Conservation (phyloP, 192 early-diverging fungal genomes). For the Backusella circina region DNA sequence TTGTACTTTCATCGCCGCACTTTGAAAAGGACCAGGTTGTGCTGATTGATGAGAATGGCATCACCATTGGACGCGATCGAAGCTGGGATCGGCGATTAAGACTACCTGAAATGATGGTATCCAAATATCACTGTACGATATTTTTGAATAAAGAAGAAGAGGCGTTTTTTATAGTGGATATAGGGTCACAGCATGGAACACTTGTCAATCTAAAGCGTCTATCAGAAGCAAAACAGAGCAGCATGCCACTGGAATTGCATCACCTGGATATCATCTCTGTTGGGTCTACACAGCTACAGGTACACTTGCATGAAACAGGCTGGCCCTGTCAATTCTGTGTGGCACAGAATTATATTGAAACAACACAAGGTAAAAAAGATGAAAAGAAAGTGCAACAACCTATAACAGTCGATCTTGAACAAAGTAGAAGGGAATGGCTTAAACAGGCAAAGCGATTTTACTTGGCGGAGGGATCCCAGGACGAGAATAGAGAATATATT, state of each 20-base stretch:
- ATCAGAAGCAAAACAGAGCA: slow-evolving; percentile 58
- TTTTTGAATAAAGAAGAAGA: slow-evolving; percentile 26
- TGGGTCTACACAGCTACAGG: slow-evolving; percentile 55
- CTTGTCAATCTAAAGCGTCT: slow-evolving; percentile 65
- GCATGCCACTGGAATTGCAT: slow-evolving; percentile 49
- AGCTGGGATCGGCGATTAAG: slow-evolving; percentile 49
- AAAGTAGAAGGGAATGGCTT: slow-evolving; percentile 29
- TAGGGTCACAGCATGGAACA: slow-evolving; percentile 76
- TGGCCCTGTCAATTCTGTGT: slow-evolving; percentile 63
- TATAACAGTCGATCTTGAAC: slow-evolving; percentile 23
- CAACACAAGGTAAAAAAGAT: slow-evolving; percentile 28
- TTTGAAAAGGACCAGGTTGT: slow-evolving; percentile 42
- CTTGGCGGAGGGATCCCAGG: neutral
- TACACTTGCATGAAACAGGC: slow-evolving; percentile 57
- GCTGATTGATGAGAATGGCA: slow-evolving; percentile 49
- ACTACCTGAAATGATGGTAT: slow-evolving; percentile 60
- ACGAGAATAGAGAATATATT: neutral
- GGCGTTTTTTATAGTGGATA: slow-evolving; percentile 46
- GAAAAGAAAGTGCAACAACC: slow-evolving; percentile 1
- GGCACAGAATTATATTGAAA: slow-evolving; percentile 51
- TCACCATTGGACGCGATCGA: slow-evolving; percentile 62
- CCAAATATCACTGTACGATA: slow-evolving; percentile 61
- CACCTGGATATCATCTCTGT: slow-evolving; percentile 57
- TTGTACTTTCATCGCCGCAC: slow-evolving; percentile 52
- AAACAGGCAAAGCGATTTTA: slow-evolving; percentile 22